A percentile compares a stretch with the other conserved stretches of the same genome.
Conservation (phyloP, 768 basidiomycete species). For the Tricholoma saponaceum region DNA sequence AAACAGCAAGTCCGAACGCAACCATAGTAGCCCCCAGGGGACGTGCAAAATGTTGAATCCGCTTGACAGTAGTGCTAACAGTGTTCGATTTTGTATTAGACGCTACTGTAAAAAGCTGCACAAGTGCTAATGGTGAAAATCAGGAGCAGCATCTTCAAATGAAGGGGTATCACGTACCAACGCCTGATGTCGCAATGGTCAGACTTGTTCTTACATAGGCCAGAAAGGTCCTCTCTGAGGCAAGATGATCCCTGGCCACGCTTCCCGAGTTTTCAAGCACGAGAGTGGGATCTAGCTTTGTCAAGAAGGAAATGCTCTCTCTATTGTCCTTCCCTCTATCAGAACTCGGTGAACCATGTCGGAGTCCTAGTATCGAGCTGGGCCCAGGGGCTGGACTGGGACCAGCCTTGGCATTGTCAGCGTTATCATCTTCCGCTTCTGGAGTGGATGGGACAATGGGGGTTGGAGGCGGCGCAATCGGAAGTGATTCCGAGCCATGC, state of each 20-base stretch:
- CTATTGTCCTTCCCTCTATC: constrained; percentile 1
- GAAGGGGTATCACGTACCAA: constrained; percentile 39
- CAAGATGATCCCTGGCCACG: constrained; percentile 62
- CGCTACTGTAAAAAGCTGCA: constrained; percentile 48
- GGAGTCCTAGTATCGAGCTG: background rate
- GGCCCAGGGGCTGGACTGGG: background rate
- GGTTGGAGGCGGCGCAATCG: constrained; percentile 11
- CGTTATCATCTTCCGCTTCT: background rate
- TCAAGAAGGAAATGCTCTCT: background rate
- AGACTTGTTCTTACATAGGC: constrained; percentile 65
- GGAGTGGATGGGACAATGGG: constrained; percentile 3
- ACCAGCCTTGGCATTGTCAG: background rate
- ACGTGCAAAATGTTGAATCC: constrained; percentile 33
- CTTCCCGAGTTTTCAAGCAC: constrained; percentile 55
- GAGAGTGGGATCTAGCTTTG: constrained; percentile 6
- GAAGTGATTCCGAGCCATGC: constrained; percentile 4
- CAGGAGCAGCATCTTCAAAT: background rate
- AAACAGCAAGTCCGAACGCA: constrained; percentile 41
- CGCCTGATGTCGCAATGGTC: constrained; percentile 53
- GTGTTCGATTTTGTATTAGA: constrained; percentile 13
- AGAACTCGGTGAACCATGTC: background rate
- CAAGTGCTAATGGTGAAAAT: constrained; percentile 34
- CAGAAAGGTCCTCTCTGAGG: constrained; percentile 59
- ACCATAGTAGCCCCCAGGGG: constrained; percentile 51
- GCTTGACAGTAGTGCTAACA: constrained; percentile 6